These are phyloP conservation scores for Wickerhamiella azyma DNA, from an alignment of 805 yeast species.

Conservation along the genomic window DNA sequence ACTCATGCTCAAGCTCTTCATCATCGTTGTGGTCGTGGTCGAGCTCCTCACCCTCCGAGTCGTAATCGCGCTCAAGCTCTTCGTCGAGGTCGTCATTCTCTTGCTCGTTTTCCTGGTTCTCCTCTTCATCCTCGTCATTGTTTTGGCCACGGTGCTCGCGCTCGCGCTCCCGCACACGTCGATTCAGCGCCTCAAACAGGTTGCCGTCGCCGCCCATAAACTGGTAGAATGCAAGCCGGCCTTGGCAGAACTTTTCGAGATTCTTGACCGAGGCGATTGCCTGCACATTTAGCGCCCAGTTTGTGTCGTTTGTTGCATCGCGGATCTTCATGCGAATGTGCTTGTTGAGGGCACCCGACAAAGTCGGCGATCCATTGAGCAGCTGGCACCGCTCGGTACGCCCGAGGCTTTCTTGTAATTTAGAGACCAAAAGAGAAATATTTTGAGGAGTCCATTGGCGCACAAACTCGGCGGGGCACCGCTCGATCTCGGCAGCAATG, in stretches of 20 bases:
- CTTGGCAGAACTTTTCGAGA: constrained; percentile 33
- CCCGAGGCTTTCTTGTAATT: constrained; percentile 8
- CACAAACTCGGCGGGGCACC: neutral
- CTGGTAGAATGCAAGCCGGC: constrained; percentile 22
- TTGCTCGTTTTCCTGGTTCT: constrained; percentile 10
- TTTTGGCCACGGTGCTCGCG: neutral
- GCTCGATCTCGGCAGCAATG: constrained; percentile 1
- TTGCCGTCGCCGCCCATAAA: constrained; percentile 7
- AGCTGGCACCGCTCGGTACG: constrained; percentile 10
- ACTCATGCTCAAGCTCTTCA: too few species aligned
- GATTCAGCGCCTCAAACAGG: constrained; percentile 4
- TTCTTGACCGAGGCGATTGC: constrained; percentile 39
- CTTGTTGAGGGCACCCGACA: constrained; percentile 4
- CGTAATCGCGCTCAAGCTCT: too few species aligned
- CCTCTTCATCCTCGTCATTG: constrained; percentile 11
- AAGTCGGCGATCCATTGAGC: neutral
- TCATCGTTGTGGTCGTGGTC: neutral
- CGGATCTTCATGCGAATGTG: constrained; percentile 9
- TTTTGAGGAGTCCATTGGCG: neutral
- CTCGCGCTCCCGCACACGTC: neutral
- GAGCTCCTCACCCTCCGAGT: neutral
- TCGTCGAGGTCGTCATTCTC: too few species aligned
- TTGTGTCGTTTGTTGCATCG: neutral
- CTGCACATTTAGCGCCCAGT: constrained; percentile 31
- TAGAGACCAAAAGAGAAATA: constrained; percentile 4